phyloP scores from a whole-genome alignment of 176 grass and related monocot species.

The Melocanna baccifera region DNA sequence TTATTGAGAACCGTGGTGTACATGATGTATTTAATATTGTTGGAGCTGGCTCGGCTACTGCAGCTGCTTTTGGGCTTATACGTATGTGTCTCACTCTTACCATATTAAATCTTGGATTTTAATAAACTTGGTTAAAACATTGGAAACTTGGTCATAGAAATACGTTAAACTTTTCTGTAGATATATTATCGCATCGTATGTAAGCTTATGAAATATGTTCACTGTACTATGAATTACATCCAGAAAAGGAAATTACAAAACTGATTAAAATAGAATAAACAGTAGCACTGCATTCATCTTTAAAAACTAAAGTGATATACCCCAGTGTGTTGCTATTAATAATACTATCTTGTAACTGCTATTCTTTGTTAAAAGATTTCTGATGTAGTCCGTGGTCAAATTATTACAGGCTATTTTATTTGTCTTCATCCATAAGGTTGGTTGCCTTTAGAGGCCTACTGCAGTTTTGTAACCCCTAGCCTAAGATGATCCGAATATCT shows the following conservation, averaged over 20 bases:
- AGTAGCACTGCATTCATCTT: neutral
- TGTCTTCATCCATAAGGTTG: slow-evolving; percentile 1
- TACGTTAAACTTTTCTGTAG: neutral
- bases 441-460: neutral
- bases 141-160: neutral
- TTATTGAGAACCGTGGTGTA: slow-evolving; percentile 65
- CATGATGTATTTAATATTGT: slow-evolving; percentile 79
- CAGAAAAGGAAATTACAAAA: neutral
- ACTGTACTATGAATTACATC: neutral
- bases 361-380: neutral
- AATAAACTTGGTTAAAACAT: neutral
- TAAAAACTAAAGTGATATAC: slow-evolving; percentile 8
- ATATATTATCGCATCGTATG: neutral
- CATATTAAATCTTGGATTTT: slow-evolving; percentile 3
- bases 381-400: neutral
- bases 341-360: neutral
- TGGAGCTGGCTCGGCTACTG: slow-evolving; percentile 67
- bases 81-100: slow-evolving; percentile 39
- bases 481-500: neutral
- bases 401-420: neutral
- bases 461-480: neutral
- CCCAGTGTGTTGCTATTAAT: neutral
- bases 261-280: neutral
- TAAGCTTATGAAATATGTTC: slow-evolving; percentile 8
- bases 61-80: slow-evolving; percentile 79